Conservation (phyloP, 495 filamentous ascomycete species). For the Lophium mytilinum region DNA sequence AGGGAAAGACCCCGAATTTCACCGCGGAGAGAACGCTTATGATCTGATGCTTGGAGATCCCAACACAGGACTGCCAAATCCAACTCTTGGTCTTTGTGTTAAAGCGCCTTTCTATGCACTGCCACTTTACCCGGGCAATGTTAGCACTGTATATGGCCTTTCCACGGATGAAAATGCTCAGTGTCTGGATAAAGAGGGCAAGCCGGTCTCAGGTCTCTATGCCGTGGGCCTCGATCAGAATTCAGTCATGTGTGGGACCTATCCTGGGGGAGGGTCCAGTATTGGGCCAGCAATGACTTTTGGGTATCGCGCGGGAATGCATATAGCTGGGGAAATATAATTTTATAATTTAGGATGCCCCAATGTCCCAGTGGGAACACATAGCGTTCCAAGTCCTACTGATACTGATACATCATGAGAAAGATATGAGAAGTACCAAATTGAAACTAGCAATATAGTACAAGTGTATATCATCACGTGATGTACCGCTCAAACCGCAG, state of each 20-base stretch:
- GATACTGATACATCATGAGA: too few relatives aligned
- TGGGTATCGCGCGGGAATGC: constrained; percentile 1
- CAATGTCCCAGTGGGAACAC: too few relatives aligned
- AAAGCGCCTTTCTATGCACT: constrained; percentile 25
- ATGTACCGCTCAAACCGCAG: too few relatives aligned
- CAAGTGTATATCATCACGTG: too few relatives aligned
- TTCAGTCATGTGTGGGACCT: not conserved
- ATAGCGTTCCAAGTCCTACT: too few relatives aligned
- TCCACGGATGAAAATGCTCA: constrained; percentile 21
- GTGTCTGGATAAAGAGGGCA: constrained; percentile 12
- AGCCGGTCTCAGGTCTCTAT: constrained; percentile 22
- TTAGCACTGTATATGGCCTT: constrained; percentile 26
- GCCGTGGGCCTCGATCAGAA: constrained; percentile 14
- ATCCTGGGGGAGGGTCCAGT: not conserved
- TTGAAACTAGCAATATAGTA: too few relatives aligned
- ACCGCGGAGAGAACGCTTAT: constrained; percentile 19
- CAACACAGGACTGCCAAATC: constrained; percentile 15
- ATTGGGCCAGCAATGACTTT: constrained; percentile 8
- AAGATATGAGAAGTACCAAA: too few relatives aligned
- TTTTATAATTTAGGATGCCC: too few relatives aligned
- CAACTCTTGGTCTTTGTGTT: constrained; percentile 17
- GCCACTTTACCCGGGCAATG: constrained; percentile 21
- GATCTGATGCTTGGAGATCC: constrained; percentile 24
- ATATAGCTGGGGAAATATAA: not conserved
- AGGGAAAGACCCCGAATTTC: constrained; percentile 25